Evolutionary conservation across 495 filamentous ascomycete species (phyloP).

Genomic region (Trichoderma parareesei): DNA sequence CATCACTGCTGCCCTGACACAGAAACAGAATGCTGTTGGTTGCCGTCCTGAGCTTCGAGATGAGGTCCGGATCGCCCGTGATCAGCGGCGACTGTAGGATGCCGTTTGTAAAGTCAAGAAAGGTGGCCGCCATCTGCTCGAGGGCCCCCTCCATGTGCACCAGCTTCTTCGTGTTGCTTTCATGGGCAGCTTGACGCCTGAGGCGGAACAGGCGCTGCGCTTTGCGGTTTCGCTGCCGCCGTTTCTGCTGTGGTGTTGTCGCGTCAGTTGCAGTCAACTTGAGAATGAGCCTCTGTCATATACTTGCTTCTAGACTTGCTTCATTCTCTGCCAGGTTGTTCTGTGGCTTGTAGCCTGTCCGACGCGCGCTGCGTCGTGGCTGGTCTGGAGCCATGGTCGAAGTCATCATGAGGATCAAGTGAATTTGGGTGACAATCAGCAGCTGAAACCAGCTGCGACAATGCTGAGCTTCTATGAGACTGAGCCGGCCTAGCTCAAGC

Average conservation of each 20-base stretch:
- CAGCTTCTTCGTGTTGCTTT: background rate
- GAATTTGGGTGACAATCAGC: background rate
- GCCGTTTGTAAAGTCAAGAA: slow-evolving; percentile 1
- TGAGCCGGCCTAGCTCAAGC: too few relatives aligned
- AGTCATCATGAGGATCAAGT: background rate
- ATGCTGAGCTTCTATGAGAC: too few relatives aligned
- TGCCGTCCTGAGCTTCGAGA: background rate
- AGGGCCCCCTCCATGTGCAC: background rate
- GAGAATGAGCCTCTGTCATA: background rate
- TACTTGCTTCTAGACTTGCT: background rate
- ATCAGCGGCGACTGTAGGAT: background rate
- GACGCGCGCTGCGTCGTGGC: background rate
- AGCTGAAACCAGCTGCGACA: background rate
- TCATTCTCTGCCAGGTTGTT: background rate
- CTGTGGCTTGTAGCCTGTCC: background rate
- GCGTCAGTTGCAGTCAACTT: background rate
- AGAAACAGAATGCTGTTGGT: background rate
- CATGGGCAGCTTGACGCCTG: background rate
- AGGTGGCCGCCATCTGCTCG: background rate
- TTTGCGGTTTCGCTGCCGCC: slow-evolving; percentile 5
- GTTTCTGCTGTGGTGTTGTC: background rate
- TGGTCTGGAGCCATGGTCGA: background rate
- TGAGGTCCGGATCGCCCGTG: background rate
- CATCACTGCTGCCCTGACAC: background rate
- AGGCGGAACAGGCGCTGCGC: background rate